A percentile compares a stretch with the other conserved stretches of the same genome.
Evolutionary conservation across 2,329 filamentous ascomycete genomes (phyloP).

Genomic region (Penicillium sp.): DNA sequence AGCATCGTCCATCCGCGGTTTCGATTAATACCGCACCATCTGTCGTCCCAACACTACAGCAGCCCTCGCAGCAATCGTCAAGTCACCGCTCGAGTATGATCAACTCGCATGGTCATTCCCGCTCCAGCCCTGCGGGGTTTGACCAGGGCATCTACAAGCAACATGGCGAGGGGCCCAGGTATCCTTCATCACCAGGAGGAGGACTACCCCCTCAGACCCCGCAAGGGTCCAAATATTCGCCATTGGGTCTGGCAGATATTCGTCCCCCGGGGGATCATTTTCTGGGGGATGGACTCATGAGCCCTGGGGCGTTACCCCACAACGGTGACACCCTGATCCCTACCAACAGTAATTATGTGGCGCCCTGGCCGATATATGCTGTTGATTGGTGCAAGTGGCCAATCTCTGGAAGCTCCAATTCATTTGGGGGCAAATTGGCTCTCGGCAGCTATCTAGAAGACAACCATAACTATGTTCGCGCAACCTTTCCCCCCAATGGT

Average conservation of each 20-base stretch:
- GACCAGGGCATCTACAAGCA: slow-evolving; percentile 58
- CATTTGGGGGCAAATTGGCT: slow-evolving; percentile 82
- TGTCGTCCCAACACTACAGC: slow-evolving; percentile 52
- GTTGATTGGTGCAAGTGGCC: slow-evolving; percentile 99
- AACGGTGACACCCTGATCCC: slow-evolving; percentile 61
- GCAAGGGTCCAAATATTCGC: slow-evolving; percentile 66
- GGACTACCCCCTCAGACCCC: slow-evolving; percentile 51
- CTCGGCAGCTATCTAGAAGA: slow-evolving; percentile 96
- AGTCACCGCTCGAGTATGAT: slow-evolving; percentile 59
- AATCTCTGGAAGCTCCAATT: slow-evolving; percentile 54
- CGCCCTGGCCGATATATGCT: slow-evolving; percentile 92
- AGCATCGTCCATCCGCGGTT: slow-evolving; percentile 48
- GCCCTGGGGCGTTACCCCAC: slow-evolving; percentile 53
- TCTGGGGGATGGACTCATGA: slow-evolving; percentile 64
- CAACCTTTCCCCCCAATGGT: slow-evolving; percentile 32
- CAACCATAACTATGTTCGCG: slow-evolving; percentile 83
- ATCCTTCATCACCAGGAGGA: slow-evolving; percentile 44
- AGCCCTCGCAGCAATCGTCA: slow-evolving; percentile 42
- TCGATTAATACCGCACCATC: slow-evolving; percentile 54
- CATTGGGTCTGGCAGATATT: slow-evolving; percentile 86
- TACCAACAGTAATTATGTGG: slow-evolving; percentile 84
- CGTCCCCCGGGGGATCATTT: slow-evolving; percentile 77
- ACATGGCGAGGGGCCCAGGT: slow-evolving; percentile 59
- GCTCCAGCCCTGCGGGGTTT: slow-evolving; percentile 69
- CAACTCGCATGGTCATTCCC: slow-evolving; percentile 69